Base-by-base conservation (phyloP, 169 alveolate genomes). In the Cryptosporidium xiaoi region DNA sequence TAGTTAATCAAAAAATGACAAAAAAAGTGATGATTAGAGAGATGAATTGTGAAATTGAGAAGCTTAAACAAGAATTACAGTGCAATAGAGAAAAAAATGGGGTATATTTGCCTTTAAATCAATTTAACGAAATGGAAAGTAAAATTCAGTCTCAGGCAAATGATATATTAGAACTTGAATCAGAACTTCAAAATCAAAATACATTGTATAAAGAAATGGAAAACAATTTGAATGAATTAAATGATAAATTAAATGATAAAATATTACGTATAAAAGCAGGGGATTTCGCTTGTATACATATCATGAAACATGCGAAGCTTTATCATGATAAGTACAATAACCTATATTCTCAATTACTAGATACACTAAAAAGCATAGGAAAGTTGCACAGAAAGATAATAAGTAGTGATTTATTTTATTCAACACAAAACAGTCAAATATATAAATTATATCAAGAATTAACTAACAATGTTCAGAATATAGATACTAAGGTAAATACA, bases 1-100 rank as follows among this genome's bases (percentile, higher is more conserved):
- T 94, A 56, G 96, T 96, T 53, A 96, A 96, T 90, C 92, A 85
- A 33, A 85, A 90, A 95, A 96, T 91, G 96, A 96, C 95, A 91
- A 96, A 65, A 93, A 95, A 90, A 92, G 92, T 92, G 90, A 85
- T 90, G 91, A 92, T 92, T 51, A 69, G 90, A 51, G 94, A 92
- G 51, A 48, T 92, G 82, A 85, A 92, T 64, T 84, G 90, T 10
- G 94, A 92, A 92, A 87, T 92, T 2, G 93, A 92, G 31, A 92
- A 90, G 31, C 71, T 92, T 33, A 90, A 87, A 46, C 82, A 82
- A 64, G 94, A 91, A 3, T 64, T 92, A 8, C 90, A 83, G 56
- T 58, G 83, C 0, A 90, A 90, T 51, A 13, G 94, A n/a, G 94
- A 92, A 84, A 85, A 82, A 51, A 84, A 90, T 55, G 94, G 94